Evolutionary conservation across 2,329 filamentous ascomycete species (phyloP).

Genomic region (Phoma herbarum): DNA sequence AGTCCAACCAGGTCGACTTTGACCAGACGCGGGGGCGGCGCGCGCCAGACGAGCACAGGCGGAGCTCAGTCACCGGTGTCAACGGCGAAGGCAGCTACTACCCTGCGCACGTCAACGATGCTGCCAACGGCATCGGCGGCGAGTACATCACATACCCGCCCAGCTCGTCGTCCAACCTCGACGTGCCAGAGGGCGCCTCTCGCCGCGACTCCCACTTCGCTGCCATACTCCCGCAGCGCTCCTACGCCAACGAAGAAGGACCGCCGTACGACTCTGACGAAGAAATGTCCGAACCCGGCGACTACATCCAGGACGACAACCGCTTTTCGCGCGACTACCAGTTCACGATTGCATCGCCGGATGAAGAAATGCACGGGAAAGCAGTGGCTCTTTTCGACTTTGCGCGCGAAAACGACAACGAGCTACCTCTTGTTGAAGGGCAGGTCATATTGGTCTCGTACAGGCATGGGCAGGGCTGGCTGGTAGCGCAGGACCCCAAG

Average conservation of each 20-base stretch:
- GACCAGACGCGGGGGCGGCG: slow-evolving; percentile 50
- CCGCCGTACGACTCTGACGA: slow-evolving; percentile 57
- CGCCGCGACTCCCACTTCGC: slow-evolving; percentile 65
- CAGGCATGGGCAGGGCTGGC: slow-evolving; percentile 94
- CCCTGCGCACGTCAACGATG: slow-evolving; percentile 71
- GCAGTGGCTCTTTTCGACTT: slow-evolving; percentile 97
- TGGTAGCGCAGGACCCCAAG: slow-evolving; percentile 94
- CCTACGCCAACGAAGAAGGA: slow-evolving; percentile 52
- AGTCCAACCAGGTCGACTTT: slow-evolving; percentile 53
- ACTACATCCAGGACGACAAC: slow-evolving; percentile 69
- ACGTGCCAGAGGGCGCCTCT: slow-evolving; percentile 43
- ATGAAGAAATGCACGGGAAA: slow-evolving; percentile 98
- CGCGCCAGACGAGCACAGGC: slow-evolving; percentile 47
- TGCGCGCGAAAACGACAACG: slow-evolving; percentile 93
- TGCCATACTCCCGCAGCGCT: slow-evolving; percentile 55
- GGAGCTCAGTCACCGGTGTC: slow-evolving; percentile 58
- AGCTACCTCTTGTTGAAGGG: slow-evolving; percentile 88
- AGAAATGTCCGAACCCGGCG: slow-evolving; percentile 59
- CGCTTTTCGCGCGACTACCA: slow-evolving; percentile 92
- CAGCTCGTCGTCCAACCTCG: slow-evolving; percentile 48
- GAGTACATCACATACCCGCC: slow-evolving; percentile 83
- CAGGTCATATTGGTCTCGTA: slow-evolving; percentile 98
- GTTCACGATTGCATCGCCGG: slow-evolving; percentile 92
- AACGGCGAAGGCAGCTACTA: slow-evolving; percentile 79
- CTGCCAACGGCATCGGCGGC: slow-evolving; percentile 76